Base-by-base conservation (phyloP, 495 filamentous ascomycete genomes). In the Tirmania nivea region DNA sequence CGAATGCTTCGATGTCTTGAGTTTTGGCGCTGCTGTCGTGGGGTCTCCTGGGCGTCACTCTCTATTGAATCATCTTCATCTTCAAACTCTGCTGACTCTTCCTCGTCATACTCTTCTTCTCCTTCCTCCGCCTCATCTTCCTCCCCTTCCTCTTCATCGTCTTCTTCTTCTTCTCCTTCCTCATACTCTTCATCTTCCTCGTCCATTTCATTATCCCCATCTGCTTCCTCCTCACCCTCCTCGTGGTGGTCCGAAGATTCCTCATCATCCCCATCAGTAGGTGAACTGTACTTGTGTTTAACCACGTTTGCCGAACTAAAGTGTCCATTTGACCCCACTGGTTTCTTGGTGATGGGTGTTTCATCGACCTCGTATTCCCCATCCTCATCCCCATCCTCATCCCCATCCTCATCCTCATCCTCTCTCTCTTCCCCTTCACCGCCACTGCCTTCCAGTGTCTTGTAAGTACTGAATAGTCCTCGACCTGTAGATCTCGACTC, bases 171-270 rank as follows among this genome's bases (percentile, higher is more conserved):
- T 14, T 45, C 39, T 14, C 17, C 52, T 34, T 20, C 56, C 50
- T 5, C 48, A 39, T 51, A 19, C 31, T 50, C 35, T 17, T 56
- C 37, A 51, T 57, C n/a, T 52, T 53, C 56, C 53, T 36, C 48
- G 12, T 59, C 59, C 54, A 57, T 57, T 10, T 64, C 62, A 17
- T 60, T 52, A 19, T 56, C 57, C 16, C 55, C 59, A n/a, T 57
- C 37, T 17, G 60, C 52, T 17, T 54, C 55, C 7, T 39, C 36
- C 19, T 55, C 55, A 36, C 57, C 61, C 31, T 63, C 60, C 42
- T 63, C 61, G 21, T 52, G 58, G 20, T 57, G 56, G 16, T 49
- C 42, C 11, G 54, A 16, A 16, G 52, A 51, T 11, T 62, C 49
- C 7, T 57, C 54, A 17, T 56, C 52, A 25, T 56, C 61, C n/a